These are phyloP conservation scores for Blastobotrys muscicola DNA, from an alignment of 805 yeast species.

Conservation along the genomic window DNA sequence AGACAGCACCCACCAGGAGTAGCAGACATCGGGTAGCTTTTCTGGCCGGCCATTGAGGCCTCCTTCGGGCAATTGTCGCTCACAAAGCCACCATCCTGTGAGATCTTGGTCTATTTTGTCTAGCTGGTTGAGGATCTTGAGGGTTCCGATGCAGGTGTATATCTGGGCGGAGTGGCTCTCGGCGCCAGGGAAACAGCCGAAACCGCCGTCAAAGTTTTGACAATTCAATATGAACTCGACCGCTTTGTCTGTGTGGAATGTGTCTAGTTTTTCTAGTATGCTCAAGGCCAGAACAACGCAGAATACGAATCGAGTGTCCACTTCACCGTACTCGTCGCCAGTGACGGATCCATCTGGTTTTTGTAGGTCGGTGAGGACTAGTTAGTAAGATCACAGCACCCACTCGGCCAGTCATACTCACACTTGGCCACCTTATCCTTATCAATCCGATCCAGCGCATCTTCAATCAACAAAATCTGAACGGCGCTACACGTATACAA, in stretches of 20 bases:
- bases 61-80: constrained; percentile 77
- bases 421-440: constrained; percentile 30
- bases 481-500: constrained; percentile 78
- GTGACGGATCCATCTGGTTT: constrained; percentile 61
- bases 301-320: constrained; percentile 86
- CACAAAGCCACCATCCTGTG: constrained; percentile 81
- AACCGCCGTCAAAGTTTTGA: constrained; percentile 91
- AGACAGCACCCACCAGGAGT: constrained; percentile 94
- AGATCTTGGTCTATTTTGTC: constrained; percentile 36
- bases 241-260: constrained; percentile 39
- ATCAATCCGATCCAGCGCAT: constrained; percentile 39
- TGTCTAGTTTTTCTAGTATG: constrained; percentile 52
- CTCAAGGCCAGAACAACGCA: constrained; percentile 68
- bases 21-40: constrained; percentile 94
- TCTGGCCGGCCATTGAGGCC: constrained; percentile 97
- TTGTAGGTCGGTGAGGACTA: constrained; percentile 33
- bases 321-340: constrained; percentile 89
- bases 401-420: constrained; percentile 24
- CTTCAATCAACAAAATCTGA: constrained; percentile 65
- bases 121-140: constrained; percentile 57
- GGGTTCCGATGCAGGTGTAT: constrained; percentile 74
- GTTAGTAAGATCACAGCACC: not conserved
- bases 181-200: constrained; percentile 88
- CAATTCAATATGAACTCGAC: constrained; percentile 57
- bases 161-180: constrained; percentile 91